Conservation (phyloP, 2,329 filamentous ascomycete species). For the Trichocomaceae sp. region DNA sequence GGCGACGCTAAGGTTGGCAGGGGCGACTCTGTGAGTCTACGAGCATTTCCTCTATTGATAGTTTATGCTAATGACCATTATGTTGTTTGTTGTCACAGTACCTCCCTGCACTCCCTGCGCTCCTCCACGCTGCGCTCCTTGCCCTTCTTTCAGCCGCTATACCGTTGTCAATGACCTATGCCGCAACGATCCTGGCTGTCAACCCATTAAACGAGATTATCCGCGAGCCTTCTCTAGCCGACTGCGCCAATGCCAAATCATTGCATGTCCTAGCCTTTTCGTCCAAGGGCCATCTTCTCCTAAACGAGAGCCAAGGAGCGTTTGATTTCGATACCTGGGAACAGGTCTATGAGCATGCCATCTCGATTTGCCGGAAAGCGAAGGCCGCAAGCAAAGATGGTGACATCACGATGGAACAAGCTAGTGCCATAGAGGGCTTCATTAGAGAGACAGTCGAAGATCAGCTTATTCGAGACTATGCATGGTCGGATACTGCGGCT, state of each 20-base stretch:
- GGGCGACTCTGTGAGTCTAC: slow-evolving; percentile 32
- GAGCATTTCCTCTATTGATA: not conserved
- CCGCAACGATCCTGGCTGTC: slow-evolving; percentile 59
- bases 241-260: slow-evolving; percentile 59
- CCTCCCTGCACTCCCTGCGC: slow-evolving; percentile 69
- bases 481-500: slow-evolving; percentile 32
- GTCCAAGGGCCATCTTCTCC: slow-evolving; percentile 63
- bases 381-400: slow-evolving; percentile 31
- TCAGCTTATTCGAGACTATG: slow-evolving; percentile 42
- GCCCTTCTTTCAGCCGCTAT: slow-evolving; percentile 76
- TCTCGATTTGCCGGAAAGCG: slow-evolving; percentile 56
- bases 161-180: slow-evolving; percentile 67
- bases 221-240: slow-evolving; percentile 56
- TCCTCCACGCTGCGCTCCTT: slow-evolving; percentile 72
- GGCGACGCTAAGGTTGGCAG: slow-evolving; percentile 25
- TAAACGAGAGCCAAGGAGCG: slow-evolving; percentile 73
- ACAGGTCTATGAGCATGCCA: slow-evolving; percentile 57
- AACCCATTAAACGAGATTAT: slow-evolving; percentile 40
- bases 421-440: slow-evolving; percentile 50
- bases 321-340: slow-evolving; percentile 76
- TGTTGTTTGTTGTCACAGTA: slow-evolving; percentile 51
- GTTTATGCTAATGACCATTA: slow-evolving; percentile 11
- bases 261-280: slow-evolving; percentile 79
- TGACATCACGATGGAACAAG: slow-evolving; percentile 42
- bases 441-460: slow-evolving; percentile 56